Conservation (phyloP, 169 alveolate genomes). For the Amoebophrya sp. region DNA sequence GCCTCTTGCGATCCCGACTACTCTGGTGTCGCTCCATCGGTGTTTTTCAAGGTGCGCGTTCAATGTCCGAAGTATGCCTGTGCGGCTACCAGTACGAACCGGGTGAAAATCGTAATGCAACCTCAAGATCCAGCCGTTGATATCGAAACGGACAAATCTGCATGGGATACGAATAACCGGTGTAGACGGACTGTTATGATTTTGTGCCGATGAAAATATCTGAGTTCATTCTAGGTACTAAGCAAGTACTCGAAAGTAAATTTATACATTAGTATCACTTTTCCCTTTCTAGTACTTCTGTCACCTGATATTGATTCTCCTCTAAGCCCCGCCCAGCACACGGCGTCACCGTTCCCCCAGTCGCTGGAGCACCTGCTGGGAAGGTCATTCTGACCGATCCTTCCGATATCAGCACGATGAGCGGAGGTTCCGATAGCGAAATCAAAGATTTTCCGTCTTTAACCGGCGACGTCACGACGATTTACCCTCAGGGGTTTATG, state of each 20-base stretch:
- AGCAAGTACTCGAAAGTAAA: too few species aligned
- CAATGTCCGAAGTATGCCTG: background rate
- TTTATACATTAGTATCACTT: too few species aligned
- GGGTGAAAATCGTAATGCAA: slow-evolving; percentile 16
- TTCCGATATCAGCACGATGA: background rate
- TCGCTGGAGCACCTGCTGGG: background rate
- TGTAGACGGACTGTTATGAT: background rate
- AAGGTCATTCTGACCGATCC: background rate
- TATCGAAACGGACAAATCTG: background rate
- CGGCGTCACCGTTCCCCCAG: background rate
- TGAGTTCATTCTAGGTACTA: too few species aligned
- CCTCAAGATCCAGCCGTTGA: background rate
- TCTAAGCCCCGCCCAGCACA: slow-evolving; percentile 9
- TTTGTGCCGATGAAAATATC: too few species aligned
- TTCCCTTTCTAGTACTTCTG: too few species aligned
- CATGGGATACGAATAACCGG: background rate
- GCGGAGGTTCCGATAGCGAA: background rate
- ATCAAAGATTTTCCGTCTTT: background rate
- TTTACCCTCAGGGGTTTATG: background rate
- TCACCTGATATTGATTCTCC: too few species aligned
- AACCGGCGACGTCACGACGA: background rate
- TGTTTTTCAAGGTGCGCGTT: slow-evolving; percentile 4
- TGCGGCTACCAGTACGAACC: background rate
- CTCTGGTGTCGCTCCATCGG: background rate
- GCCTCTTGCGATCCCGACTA: background rate